Evolutionary conservation across 495 filamentous ascomycete genomes (phyloP), one percentile per base, ranked within the genome.

Genomic region (Cryomyces minteri): DNA sequence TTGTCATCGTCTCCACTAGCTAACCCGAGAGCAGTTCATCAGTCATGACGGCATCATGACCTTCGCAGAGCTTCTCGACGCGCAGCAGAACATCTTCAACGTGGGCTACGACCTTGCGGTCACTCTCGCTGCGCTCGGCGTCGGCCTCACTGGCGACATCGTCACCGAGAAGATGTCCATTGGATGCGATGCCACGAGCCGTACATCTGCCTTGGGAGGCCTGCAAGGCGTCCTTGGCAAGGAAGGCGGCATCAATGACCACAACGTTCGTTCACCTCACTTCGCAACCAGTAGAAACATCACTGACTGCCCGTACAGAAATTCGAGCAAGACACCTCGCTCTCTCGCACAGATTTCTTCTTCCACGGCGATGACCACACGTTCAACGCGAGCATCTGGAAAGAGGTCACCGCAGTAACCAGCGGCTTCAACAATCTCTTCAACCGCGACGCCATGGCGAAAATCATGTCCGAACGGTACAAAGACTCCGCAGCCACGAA

Each of bases 321-420:
- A 49, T 65, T 68, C 46, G 65, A 68, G 47, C 45, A 44, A 3
- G 62, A 68, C 41, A 56, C 59, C 0, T 65, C 62, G 12, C 53
- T 68, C 5, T 62, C 65, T 12, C 58, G 65, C 7, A 59, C 63
- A 40, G 63, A 68, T 46, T 67, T 53, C 50, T 68, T 63, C 53
- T 41, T 56, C 43, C 43, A 56, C 9, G 60, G 62, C 34, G 59
- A 67, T 43, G 51, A 65, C 51, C 63, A 54, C 48, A 46, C 29
- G 25, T 60, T 67, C 60, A 65, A 68, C 50, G 53, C 51, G n/a
- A 66, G 60, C 12, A 51, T 67, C 5, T 67, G 18, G 18, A 25
- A 25, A 25, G 18, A 25, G 18, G 18, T 62, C 48, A 48, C 39
- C 32, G 50, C 50, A 54, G 63, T 67, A 60, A 45, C 44, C 3